phyloP scores from a whole-genome alignment of 208 protist genomes.

The Leishmania martiniquensis region DNA sequence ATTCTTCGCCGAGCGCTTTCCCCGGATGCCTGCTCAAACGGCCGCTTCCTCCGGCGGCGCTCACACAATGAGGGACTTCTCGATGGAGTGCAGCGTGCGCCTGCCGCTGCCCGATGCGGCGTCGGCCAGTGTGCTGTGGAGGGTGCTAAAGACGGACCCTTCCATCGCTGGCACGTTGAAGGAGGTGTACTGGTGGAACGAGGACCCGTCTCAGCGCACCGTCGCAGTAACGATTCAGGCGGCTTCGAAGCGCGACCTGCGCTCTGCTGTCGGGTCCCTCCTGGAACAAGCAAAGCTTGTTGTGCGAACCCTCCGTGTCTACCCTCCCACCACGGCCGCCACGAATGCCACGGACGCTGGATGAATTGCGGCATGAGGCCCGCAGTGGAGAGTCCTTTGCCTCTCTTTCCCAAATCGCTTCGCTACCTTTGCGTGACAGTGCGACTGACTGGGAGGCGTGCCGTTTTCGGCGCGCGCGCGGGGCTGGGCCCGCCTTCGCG shows the following conservation, averaged over 20 bases:
- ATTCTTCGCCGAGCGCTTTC: background rate
- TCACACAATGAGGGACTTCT: background rate
- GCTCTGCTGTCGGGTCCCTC: conserved; percentile 43
- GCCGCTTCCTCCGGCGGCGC: background rate
- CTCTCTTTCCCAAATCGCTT: background rate
- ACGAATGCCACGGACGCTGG: background rate
- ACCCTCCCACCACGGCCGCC: conserved; percentile 18
- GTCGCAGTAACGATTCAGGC: conserved; percentile 39
- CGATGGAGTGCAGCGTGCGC: conserved; percentile 45
- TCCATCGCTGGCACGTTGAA: conserved; percentile 36
- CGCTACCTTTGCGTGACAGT: background rate
- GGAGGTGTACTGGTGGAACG: conserved; percentile 41
- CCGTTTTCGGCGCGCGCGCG: background rate
- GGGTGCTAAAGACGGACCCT: conserved; percentile 47
- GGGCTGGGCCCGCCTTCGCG: background rate
- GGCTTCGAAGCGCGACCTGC: conserved; percentile 35
- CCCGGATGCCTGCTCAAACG: background rate
- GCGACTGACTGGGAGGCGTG: background rate
- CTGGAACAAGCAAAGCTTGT: conserved; percentile 61
- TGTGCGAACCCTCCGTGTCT: conserved; percentile 52
- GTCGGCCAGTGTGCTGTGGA: conserved; percentile 40
- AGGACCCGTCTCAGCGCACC: conserved; percentile 46
- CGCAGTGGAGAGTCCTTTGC: background rate
- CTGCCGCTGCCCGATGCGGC: conserved; percentile 47
- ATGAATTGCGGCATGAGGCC: conserved; percentile 1